Base-by-base conservation (phyloP, 768 basidiomycete species). In the Rhodotorula paludigena region DNA sequence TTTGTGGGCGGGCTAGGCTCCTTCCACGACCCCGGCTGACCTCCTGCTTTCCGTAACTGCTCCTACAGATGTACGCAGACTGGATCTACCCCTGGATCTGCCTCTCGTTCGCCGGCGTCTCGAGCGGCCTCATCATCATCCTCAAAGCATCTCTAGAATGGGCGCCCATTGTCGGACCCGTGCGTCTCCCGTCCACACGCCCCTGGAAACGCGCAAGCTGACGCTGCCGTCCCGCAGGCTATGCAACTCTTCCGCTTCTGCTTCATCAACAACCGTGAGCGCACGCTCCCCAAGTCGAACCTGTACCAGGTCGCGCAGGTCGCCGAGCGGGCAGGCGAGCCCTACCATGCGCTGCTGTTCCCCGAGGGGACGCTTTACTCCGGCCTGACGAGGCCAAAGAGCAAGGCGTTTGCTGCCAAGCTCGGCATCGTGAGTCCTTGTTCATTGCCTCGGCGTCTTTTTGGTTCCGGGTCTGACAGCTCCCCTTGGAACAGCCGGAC, bases 301-400 rank as follows among this genome's bases (percentile, higher is more conserved):
- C 51, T 68, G 39, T 54, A 36, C 28, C 45, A 38, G 6, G 53
- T 57, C 7, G 63, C 53, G 25, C 21, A 42, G 15, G 49, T 53
- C 16, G 28, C 61, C n/a, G 38, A 49, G 39, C 57, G 68, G 57
- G 68, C 71, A 16, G 32, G 65, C 25, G 57, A 74, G 33, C 88
- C 90, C 0, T 81, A 96, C 49, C 86, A 87, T 68, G 85, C 94
- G 73, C 81, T 97, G 62, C 82, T 97, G 53, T 98, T 93, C 77
- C 96, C 96, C 1, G 96, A 99, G 78, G 96, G 96, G 38, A 97
- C 94, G 8, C 86, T 98, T 35, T 88, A 93, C 21, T 92, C 90
- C 78, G 83, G 84, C 69, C 82, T 92, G 68, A 98, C 93, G 8
- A 79, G 90, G 54, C 91, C 90, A 0, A 82, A 88, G 72, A 92